Percentiles rank a stretch among this genome's conserved stretches.
phyloP scores from a whole-genome alignment of 2,329 filamentous ascomycete genomes.

The Hypoxylon sp. region DNA sequence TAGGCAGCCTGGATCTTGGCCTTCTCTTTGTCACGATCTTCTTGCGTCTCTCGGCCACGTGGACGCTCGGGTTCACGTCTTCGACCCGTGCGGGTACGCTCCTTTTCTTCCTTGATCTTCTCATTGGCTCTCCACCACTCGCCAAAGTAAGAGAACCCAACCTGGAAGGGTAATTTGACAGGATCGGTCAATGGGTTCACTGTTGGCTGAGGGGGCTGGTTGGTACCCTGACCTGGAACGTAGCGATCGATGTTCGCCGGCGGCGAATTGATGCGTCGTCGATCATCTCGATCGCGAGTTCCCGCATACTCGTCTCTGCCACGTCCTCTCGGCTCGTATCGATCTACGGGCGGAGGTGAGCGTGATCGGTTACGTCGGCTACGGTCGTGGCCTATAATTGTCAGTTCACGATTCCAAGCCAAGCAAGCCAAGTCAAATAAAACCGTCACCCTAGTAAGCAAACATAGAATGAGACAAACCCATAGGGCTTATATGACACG shows the following conservation, averaged over 20 bases:
- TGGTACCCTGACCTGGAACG: constrained; percentile 78
- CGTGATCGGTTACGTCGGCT: constrained; percentile 75
- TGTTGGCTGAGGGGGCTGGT: constrained; percentile 63
- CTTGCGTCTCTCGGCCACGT: constrained; percentile 76
- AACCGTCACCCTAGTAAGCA: constrained; percentile 25
- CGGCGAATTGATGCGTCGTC: constrained; percentile 73
- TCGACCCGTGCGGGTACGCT: constrained; percentile 78
- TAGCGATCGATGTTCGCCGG: constrained; percentile 86
- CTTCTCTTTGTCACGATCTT: constrained; percentile 85
- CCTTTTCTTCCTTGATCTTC: constrained; percentile 85
- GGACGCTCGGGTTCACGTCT: constrained; percentile 75
- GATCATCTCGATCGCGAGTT: constrained; percentile 68
- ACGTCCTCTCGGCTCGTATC: constrained; percentile 80
- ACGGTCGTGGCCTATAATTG: constrained; percentile 67
- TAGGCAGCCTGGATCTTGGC: constrained; percentile 81
- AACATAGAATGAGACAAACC: constrained; percentile 12
- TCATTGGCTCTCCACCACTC: constrained; percentile 91
- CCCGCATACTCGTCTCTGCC: constrained; percentile 76
- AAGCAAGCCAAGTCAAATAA: constrained; percentile 33
- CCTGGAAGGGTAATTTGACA: constrained; percentile 80
- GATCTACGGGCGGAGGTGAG: constrained; percentile 79
- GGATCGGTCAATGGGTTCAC: constrained; percentile 81
- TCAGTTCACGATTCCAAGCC: constrained; percentile 43
- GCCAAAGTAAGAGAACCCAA: constrained; percentile 87
- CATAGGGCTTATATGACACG: background rate